Conservation (phyloP, 495 filamentous ascomycete species). For the Amorphotheca resinae region DNA sequence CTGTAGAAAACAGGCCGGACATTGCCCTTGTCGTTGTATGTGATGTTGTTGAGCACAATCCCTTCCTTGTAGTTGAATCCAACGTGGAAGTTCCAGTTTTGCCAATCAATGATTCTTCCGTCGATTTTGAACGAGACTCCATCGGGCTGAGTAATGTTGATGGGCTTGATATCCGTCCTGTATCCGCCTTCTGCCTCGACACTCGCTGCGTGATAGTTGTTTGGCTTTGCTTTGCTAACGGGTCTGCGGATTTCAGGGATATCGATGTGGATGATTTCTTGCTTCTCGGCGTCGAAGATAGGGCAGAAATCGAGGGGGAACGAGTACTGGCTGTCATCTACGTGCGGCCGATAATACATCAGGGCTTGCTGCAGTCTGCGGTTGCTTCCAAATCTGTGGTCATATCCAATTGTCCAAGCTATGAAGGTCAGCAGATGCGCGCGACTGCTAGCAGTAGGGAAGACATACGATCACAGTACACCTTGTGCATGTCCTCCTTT, state of each 20-base stretch:
- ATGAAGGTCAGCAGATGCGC: slow-evolving; percentile 1
- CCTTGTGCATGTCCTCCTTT: slow-evolving; percentile 48
- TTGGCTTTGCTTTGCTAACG: slow-evolving; percentile 57
- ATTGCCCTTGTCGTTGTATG: slow-evolving; percentile 76
- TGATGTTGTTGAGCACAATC: slow-evolving; percentile 83
- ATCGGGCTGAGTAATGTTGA: slow-evolving; percentile 89
- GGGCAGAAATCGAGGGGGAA: slow-evolving; percentile 92
- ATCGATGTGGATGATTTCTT: slow-evolving; percentile 80
- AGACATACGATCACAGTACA: slow-evolving; percentile 48
- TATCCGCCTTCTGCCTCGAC: slow-evolving; percentile 68
- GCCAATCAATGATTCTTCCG: slow-evolving; percentile 74
- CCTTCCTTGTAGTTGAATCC: slow-evolving; percentile 97
- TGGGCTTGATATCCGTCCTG: slow-evolving; percentile 74
- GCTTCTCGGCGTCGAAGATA: slow-evolving; percentile 75
- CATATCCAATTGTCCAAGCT: slow-evolving; percentile 95
- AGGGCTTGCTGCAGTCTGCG: slow-evolving; percentile 82
- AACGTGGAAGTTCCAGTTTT: slow-evolving; percentile 90
- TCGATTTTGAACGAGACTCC: slow-evolving; percentile 83
- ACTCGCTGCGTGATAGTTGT: slow-evolving; percentile 68
- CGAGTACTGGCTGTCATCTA: slow-evolving; percentile 83
- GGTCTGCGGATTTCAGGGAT: slow-evolving; percentile 70
- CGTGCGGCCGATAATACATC: slow-evolving; percentile 86
- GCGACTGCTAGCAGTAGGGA: background rate
- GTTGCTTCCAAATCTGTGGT: slow-evolving; percentile 74
- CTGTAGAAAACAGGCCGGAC: slow-evolving; percentile 78